A percentile compares a stretch with the other conserved stretches of the same genome.
Evolutionary conservation across 306 rosid species (phyloP).

Genomic region (Adenanthera pavonina): DNA sequence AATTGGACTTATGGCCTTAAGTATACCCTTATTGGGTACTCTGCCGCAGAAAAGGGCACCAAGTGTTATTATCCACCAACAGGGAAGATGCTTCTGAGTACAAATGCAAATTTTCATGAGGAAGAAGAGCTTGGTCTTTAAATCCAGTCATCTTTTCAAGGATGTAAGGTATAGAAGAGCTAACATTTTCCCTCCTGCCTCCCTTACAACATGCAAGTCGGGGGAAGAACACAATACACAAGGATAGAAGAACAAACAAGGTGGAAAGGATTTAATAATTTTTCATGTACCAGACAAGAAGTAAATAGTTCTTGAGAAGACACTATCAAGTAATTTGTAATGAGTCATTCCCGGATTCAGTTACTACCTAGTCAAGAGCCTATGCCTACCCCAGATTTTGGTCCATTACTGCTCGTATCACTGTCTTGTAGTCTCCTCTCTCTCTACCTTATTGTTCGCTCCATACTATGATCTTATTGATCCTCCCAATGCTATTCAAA

Average conservation of each 20-base stretch:
- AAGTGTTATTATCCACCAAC: background rate
- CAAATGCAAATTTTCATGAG: background rate
- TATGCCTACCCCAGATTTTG: background rate
- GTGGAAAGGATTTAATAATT: background rate
- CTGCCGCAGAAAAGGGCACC: background rate
- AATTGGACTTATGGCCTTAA: background rate
- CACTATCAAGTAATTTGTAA: background rate
- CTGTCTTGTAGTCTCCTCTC: background rate
- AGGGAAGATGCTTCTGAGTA: background rate
- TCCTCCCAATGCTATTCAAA: background rate
- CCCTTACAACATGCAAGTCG: background rate
- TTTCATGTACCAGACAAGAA: background rate
- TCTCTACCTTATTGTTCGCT: background rate
- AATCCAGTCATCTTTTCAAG: background rate
- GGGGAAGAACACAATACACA: background rate
- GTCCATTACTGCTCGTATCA: background rate
- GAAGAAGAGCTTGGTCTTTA: background rate
- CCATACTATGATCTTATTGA: background rate
- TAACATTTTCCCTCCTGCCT: background rate
- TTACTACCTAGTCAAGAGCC: too few relatives aligned
- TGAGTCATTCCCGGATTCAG: too few relatives aligned
- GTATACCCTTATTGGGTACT: background rate
- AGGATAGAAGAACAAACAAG: background rate
- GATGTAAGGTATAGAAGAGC: background rate
- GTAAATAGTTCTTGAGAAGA: background rate